Base-by-base conservation (phyloP, 23 red algal genomes). In the Gracilaria vermiculophylla region DNA sequence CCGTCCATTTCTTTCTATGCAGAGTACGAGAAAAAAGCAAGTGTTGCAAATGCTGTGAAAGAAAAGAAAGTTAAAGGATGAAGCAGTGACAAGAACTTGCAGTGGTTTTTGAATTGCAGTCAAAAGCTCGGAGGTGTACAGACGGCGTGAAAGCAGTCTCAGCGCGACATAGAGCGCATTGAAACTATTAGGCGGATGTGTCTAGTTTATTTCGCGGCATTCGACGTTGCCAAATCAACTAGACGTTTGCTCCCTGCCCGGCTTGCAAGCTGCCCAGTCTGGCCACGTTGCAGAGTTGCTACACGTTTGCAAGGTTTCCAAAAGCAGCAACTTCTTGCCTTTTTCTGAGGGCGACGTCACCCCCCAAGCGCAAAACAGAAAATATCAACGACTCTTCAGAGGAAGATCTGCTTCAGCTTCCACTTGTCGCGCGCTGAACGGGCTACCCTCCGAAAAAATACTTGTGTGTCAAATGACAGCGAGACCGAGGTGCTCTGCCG, bases 361-460 rank as follows among this genome's bases (percentile, higher is more conserved):
- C 70, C 37, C 16, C 70, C 23, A 61, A 47, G 43, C 12, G 12
- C 43, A 12, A 17, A 36, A 50, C 57, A 3, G 24, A 42, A 83
- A 83, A 83, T 67, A 83, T 83, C 79, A 44, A 62, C 44, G 79
- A 20, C 79, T 83, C 2, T 83, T 83, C 25, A 14, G 6, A 17
- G 31, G 35, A 83, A 83, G 61, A 83, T 83, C 79, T 64, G 53
- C 8, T 1, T 7, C 9, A 12, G 17, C 53, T 36, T 79, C 76
- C 76, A 79, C 76, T 79, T 79, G 76, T 54, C 76, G 34, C 33
- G 2, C 19, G 15, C 0, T 79, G 49, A 37, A 19, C 20, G 67
- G 67, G 37, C 5, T 1, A 3, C 4, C 8, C 16, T 19, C 3
- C 16, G 52, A 54, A 54, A 54, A 16, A 3, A 3, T 21, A 21